Conservation (phyloP, 148 eudicot genomes). For the Pouteria glomerata region DNA sequence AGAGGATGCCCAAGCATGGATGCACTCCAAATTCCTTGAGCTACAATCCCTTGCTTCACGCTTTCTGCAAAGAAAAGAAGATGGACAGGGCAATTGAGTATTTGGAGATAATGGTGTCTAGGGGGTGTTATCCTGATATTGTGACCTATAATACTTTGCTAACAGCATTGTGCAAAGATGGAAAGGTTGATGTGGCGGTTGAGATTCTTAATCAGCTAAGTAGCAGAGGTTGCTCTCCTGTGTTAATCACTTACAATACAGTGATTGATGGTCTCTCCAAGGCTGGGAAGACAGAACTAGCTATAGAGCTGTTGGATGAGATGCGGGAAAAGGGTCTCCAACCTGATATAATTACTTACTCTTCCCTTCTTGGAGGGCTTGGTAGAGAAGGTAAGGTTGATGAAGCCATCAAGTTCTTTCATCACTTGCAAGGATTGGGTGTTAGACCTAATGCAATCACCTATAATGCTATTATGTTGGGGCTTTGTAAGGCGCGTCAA, state of each 20-base stretch:
- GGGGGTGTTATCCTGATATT: constrained; percentile 70
- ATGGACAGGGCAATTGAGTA: constrained; percentile 68
- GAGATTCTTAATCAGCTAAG: constrained; percentile 56
- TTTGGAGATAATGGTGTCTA: constrained; percentile 57
- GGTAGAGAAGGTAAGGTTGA: constrained; percentile 58
- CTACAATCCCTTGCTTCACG: constrained; percentile 64
- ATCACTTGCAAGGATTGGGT: constrained; percentile 44
- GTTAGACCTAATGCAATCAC: constrained; percentile 45
- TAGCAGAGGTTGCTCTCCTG: constrained; percentile 55
- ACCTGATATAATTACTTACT: constrained; percentile 51
- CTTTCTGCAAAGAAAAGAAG: constrained; percentile 68
- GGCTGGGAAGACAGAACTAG: constrained; percentile 43
- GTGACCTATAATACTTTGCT: constrained; percentile 70
- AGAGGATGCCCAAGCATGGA: constrained; percentile 53
- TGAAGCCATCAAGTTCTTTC: constrained; percentile 41
- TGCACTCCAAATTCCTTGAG: constrained; percentile 66
- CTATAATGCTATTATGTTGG: constrained; percentile 51
- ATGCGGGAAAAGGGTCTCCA: constrained; percentile 49
- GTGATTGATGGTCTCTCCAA: constrained; percentile 56
- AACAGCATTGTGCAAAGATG: constrained; percentile 66
- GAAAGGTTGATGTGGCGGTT: constrained; percentile 57
- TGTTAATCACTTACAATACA: constrained; percentile 57
- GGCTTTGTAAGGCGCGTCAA: constrained; percentile 52
- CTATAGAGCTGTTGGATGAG: constrained; percentile 41
- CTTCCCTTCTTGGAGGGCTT: constrained; percentile 48